Evolutionary conservation across 768 basidiomycete species (phyloP).

Genomic region (Podaxis pistillaris): DNA sequence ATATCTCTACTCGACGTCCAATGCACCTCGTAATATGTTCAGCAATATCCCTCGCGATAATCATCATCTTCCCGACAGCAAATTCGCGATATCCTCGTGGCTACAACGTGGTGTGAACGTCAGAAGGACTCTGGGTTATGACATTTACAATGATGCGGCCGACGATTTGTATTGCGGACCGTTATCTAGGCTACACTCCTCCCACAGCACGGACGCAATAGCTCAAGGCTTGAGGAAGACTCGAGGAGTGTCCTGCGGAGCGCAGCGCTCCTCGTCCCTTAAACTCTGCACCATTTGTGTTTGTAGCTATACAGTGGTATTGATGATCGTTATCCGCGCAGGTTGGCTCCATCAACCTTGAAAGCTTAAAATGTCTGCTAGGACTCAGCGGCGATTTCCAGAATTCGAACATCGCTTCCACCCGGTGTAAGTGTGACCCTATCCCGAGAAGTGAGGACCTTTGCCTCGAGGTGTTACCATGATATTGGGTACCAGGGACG

Average conservation of each 20-base stretch:
- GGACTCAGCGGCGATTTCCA: constrained; percentile 5
- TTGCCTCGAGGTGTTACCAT: constrained; percentile 4
- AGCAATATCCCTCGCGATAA: neutral
- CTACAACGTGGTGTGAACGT: neutral
- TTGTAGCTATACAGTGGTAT: neutral
- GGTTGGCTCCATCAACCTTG: neutral
- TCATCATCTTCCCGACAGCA: neutral
- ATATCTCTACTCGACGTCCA: neutral
- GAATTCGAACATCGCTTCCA: neutral
- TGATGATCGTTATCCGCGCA: neutral
- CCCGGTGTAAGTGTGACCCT: neutral
- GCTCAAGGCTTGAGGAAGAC: neutral
- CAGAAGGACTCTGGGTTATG: neutral
- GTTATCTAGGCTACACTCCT: neutral
- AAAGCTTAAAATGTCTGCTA: constrained; percentile 1
- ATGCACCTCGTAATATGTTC: neutral
- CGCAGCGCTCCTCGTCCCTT: neutral
- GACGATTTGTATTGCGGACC: neutral
- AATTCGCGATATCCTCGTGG: constrained; percentile 1
- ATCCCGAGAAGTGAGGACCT: neutral
- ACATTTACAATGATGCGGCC: neutral
- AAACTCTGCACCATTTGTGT: neutral
- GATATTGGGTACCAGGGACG: neutral
- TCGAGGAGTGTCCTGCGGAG: neutral
- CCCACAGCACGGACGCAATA: neutral